Evolutionary conservation across 1,284 basidiomycete genomes (phyloP), one percentile per base, ranked within the genome.

Genomic region (Boletus semigastroideus): DNA sequence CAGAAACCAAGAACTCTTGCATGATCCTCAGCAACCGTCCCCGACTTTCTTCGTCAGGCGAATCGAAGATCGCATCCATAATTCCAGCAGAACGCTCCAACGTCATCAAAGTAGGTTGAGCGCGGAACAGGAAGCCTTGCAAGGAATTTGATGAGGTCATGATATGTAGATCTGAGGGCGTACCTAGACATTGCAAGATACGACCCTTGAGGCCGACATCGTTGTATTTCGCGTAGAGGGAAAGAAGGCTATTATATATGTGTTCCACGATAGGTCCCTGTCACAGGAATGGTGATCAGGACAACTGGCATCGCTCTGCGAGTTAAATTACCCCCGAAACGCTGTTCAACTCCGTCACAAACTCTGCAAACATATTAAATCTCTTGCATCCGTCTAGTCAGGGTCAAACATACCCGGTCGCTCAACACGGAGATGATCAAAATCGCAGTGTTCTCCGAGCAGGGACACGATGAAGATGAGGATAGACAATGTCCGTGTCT

Each of bases 81-180:
- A 98, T 87, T n/a, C 72, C 73, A 0, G 87, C 82, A 1, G 94
- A 91, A 12, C 79, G 74, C 7, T 87, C 83, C 51, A 86, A 72
- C 0, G 90, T 90, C 84, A 98, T 94, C 53, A 98, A 73, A 0
- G 86, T 86, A 2, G 96, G 95, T 59, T 94, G 87, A 7, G 93
- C 86, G n/a, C 92, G 86, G 74, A 94, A 98, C 5, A 99, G 71
- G 66, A 91, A 96, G 9, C 91, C 91, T 89, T 51, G 14, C 28
- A 34, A 44, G 36, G 27, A 22, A 16, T 28, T 60, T 22, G 30
- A 36, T 30, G 49, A 55, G 39, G 10, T 17, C 2, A 6, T 34
- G 34, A n/a, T 4, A 27, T 12, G 31, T 27, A 48, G 19, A 22
- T 5, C 56, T 8, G 7, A 16, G 46, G 41, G 44, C 76, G 38